Percentiles rank a stretch among this genome's conserved stretches.
These are phyloP conservation scores for Talaromyces sp. DNA, from an alignment of 2,329 filamentous ascomycete species.

Conservation along the genomic window DNA sequence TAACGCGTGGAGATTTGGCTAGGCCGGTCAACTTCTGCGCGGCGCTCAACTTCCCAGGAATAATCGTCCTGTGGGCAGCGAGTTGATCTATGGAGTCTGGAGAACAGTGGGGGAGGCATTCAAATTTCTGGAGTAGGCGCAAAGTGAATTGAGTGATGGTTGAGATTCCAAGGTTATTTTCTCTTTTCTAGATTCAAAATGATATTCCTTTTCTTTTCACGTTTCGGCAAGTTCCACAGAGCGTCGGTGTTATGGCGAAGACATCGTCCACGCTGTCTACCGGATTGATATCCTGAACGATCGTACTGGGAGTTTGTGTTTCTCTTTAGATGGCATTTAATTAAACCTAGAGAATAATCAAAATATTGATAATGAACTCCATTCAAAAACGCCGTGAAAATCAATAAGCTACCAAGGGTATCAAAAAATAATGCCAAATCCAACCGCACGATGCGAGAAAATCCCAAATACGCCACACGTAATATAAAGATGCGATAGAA, in stretches of 20 bases:
- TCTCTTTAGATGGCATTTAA: too few species aligned
- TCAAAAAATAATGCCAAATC: conserved; percentile 13
- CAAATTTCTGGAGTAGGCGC: background rate
- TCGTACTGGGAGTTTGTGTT: too few species aligned
- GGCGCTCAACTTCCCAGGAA: conserved; percentile 17
- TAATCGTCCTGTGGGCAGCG: conserved; percentile 12
- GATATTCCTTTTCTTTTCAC: too few species aligned
- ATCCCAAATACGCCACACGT: conserved; percentile 3
- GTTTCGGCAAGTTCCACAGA: too few species aligned
- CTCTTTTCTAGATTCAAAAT: background rate
- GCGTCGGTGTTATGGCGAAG: too few species aligned
- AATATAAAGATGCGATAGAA: conserved; percentile 5
- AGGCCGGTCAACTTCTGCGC: conserved; percentile 20
- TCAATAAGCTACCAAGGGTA: conserved; percentile 16
- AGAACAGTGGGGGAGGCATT: background rate
- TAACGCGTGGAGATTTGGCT: too few species aligned
- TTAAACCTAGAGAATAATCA: background rate
- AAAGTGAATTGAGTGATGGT: background rate
- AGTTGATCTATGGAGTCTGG: too few species aligned
- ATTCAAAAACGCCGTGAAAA: background rate
- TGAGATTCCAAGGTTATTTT: background rate
- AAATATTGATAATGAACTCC: background rate
- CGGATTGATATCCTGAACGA: too few species aligned
- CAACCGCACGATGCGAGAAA: background rate
- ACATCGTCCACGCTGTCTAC: too few species aligned